Conservation (phyloP, 768 basidiomycete genomes). For the Guyanaporus albipodus region DNA sequence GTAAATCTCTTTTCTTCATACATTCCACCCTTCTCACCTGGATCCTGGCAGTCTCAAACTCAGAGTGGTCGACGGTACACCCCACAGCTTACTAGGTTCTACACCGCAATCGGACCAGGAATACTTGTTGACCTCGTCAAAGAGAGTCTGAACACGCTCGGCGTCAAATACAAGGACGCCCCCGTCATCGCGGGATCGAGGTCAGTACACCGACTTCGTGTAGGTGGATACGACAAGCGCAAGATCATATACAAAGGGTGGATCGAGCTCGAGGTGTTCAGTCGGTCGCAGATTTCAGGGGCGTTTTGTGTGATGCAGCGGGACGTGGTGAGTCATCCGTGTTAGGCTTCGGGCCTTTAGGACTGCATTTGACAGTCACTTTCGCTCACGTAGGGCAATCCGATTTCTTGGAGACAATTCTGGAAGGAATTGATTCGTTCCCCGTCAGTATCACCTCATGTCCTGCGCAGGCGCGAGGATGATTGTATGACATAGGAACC, state of each 20-base stretch:
- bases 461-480: conserved; percentile 31
- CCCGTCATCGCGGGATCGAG: conserved; percentile 17
- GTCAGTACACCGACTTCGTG: conserved; percentile 40
- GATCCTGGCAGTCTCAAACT: conserved; percentile 74
- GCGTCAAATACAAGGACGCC: conserved; percentile 48
- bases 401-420: conserved; percentile 72
- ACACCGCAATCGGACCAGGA: conserved; percentile 53
- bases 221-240: conserved; percentile 68
- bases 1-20: conserved; percentile 38
- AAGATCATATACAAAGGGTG: conserved; percentile 68
- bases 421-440: conserved; percentile 64
- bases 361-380: not conserved
- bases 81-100: conserved; percentile 80
- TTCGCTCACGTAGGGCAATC: conserved; percentile 52
- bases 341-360: not conserved
- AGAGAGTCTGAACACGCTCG: conserved; percentile 45
- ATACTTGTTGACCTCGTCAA: conserved; percentile 52
- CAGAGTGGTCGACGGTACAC: conserved; percentile 69
- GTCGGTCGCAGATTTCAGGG: conserved; percentile 43
- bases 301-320: conserved; percentile 70
- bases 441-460: conserved; percentile 53
- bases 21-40: not conserved
- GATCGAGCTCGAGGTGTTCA: conserved; percentile 66
- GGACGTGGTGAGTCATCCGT: conserved; percentile 49
- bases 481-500: not conserved